These are phyloP conservation scores for Coniella vitis DNA, from an alignment of 2,329 filamentous ascomycete genomes.

Conservation along the genomic window DNA sequence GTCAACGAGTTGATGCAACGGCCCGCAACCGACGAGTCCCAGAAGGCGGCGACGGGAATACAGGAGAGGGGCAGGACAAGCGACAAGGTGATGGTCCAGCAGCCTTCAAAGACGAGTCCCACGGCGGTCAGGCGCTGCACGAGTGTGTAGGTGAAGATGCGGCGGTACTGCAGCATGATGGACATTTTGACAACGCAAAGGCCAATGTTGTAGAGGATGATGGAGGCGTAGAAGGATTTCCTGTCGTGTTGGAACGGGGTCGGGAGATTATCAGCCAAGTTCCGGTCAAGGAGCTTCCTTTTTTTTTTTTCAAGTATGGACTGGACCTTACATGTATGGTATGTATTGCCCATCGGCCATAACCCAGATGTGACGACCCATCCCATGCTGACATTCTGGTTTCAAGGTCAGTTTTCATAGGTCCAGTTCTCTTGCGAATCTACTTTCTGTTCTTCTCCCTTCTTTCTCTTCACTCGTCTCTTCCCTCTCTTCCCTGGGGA, in stretches of 20 bases:
- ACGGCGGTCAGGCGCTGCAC: slow-evolving; percentile 20
- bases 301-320: background rate
- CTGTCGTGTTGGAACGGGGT: background rate
- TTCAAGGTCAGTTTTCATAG: too few species aligned
- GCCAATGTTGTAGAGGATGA: slow-evolving; percentile 27
- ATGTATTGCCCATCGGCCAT: slow-evolving; percentile 4
- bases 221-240: slow-evolving; percentile 25
- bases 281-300: too few species aligned
- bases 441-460: too few species aligned
- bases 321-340: slow-evolving; percentile 1
- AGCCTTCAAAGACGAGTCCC: slow-evolving; percentile 18
- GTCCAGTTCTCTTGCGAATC: background rate
- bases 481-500: background rate
- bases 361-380: slow-evolving; percentile 12
- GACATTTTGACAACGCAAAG: slow-evolving; percentile 27
- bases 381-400: background rate
- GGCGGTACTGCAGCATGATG: slow-evolving; percentile 30
- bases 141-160: slow-evolving; percentile 24
- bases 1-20: slow-evolving; percentile 19
- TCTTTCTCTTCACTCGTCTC: too few species aligned
- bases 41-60: slow-evolving; percentile 20
- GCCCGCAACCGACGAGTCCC: slow-evolving; percentile 18
- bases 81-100: slow-evolving; percentile 20
- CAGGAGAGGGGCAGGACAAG: slow-evolving; percentile 20
- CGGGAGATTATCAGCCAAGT: too few species aligned